Evolutionary conservation across 768 basidiomycete species (phyloP).

Genomic region (Pulveroboletus ravenelii): DNA sequence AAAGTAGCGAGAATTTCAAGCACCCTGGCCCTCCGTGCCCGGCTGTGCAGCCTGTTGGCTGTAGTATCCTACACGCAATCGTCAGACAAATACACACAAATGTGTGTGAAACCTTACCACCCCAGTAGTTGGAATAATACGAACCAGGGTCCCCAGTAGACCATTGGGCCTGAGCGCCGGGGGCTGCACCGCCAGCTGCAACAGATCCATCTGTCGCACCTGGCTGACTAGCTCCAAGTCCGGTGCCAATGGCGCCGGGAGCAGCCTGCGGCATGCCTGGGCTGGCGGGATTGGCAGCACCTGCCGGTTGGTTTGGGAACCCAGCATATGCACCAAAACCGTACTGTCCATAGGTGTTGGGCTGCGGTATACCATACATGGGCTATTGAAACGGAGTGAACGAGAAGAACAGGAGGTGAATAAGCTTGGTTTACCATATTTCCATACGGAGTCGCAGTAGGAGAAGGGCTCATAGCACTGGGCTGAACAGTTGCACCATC

Average conservation of each 20-base stretch:
- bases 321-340: conserved; percentile 72
- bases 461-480: conserved; percentile 55
- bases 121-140: conserved; percentile 83
- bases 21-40: conserved; percentile 47
- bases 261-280: conserved; percentile 55
- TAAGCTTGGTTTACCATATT: conserved; percentile 53
- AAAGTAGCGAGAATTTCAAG: conserved; percentile 24
- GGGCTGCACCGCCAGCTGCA: conserved; percentile 43
- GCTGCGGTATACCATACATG: conserved; percentile 88
- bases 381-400: conserved; percentile 41
- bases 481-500: conserved; percentile 58
- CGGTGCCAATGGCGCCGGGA: conserved; percentile 48
- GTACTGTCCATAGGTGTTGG: conserved; percentile 68
- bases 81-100: conserved; percentile 10
- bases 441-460: conserved; percentile 62
- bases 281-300: conserved; percentile 41
- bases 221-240: conserved; percentile 52
- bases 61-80: conserved; percentile 63
- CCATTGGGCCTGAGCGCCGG: conserved; percentile 73
- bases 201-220: conserved; percentile 52
- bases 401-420: not conserved
- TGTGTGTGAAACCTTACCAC: conserved; percentile 45
- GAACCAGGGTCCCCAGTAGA: conserved; percentile 64
- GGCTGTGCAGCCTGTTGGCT: conserved; percentile 68
- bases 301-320: conserved; percentile 57